These are phyloP conservation scores for Penicillium sp. DNA, from an alignment of 2,329 filamentous ascomycete species.

Conservation along the genomic window DNA sequence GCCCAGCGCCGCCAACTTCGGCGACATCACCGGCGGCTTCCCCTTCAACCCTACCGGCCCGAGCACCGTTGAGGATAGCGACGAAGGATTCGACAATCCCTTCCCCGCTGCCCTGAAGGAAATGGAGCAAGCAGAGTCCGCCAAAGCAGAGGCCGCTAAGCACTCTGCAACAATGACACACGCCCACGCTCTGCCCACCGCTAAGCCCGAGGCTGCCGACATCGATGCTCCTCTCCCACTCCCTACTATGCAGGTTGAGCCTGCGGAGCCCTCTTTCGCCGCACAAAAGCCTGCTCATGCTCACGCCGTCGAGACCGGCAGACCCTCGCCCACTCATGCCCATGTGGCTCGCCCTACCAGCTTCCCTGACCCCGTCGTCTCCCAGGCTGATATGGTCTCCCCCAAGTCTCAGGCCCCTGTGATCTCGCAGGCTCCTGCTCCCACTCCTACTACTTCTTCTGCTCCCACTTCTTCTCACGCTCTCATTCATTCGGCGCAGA, in stretches of 20 bases:
- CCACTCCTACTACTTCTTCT: neutral
- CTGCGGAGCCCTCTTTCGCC: no score
- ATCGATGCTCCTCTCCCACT: no score
- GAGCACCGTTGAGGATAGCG: slow-evolving; percentile 10
- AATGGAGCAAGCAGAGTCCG: slow-evolving; percentile 12
- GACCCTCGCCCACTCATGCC: neutral
- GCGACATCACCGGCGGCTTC: slow-evolving; percentile 6
- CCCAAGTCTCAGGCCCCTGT: neutral
- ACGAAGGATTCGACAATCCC: slow-evolving; percentile 16
- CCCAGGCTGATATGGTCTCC: neutral
- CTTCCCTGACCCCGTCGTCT: slow-evolving; percentile 5
- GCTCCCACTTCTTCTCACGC: neutral
- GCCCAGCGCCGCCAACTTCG: slow-evolving; percentile 8
- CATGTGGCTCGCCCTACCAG: neutral
- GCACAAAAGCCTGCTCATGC: no score
- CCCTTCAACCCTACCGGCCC: slow-evolving; percentile 15
- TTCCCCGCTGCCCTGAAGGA: slow-evolving; percentile 17
- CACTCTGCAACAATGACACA: neutral
- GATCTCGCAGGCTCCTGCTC: neutral
- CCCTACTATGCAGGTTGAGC: no score
- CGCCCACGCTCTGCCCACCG: neutral
- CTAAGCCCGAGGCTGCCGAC: neutral
- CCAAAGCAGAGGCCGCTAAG: slow-evolving; percentile 6
- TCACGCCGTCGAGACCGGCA: neutral
- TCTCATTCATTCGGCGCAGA: neutral